phyloP scores from a whole-genome alignment of 2,329 filamentous ascomycete genomes.

The Fusarium metavorans region DNA sequence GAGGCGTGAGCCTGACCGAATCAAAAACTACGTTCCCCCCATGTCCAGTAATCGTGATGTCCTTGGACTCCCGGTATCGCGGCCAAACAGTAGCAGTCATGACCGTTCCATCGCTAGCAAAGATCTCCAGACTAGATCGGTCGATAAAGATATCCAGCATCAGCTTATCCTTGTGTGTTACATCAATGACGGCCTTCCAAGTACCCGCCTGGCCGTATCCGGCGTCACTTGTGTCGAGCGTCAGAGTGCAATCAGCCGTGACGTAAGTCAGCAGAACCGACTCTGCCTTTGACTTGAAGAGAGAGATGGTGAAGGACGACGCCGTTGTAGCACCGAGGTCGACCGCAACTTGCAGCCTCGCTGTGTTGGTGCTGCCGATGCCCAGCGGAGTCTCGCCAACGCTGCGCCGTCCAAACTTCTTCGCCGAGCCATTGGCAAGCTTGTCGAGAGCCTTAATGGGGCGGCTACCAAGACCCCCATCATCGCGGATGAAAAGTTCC shows the following conservation, averaged over 20 bases:
- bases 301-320: conserved; percentile 38
- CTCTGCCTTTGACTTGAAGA: conserved; percentile 44
- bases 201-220: conserved; percentile 46
- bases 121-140: conserved; percentile 45
- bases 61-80: conserved; percentile 42
- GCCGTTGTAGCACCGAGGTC: conserved; percentile 42
- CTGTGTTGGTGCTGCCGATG: conserved; percentile 39
- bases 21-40: conserved; percentile 17
- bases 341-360: conserved; percentile 40
- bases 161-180: conserved; percentile 30
- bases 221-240: conserved; percentile 46
- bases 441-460: conserved; percentile 40
- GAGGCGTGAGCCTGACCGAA: conserved; percentile 22
- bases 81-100: conserved; percentile 45
- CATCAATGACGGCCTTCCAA: conserved; percentile 42
- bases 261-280: conserved; percentile 39
- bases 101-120: conserved; percentile 44
- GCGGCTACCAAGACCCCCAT: conserved; percentile 44
- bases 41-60: conserved; percentile 30
- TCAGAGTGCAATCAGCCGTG: conserved; percentile 35
- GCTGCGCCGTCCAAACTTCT: conserved; percentile 22
- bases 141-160: conserved; percentile 47
- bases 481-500: conserved; percentile 45
- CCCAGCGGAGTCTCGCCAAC: conserved; percentile 25
- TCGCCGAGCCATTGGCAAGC: conserved; percentile 31